Evolutionary conservation across 2,329 filamentous ascomycete genomes (phyloP).

Genomic region (Laburnicola sp.): DNA sequence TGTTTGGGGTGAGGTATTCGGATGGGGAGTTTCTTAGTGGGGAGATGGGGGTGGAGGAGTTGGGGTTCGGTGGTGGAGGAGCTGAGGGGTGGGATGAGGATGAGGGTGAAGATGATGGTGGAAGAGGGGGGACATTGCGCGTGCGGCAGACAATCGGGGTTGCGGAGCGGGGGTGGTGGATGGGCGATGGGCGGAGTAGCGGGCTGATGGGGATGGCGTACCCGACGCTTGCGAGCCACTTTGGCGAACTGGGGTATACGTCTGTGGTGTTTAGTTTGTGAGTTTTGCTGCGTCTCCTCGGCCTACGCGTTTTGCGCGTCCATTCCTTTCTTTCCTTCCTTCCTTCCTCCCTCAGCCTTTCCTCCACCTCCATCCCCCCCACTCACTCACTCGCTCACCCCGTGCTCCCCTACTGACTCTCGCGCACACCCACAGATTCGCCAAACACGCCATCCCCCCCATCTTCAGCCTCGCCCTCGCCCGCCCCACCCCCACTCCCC

Average conservation of each 20-base stretch:
- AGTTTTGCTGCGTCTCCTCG: slow-evolving; percentile 6
- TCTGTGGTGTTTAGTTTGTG: slow-evolving; percentile 30
- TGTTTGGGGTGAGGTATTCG: slow-evolving; percentile 28
- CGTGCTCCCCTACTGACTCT: no score
- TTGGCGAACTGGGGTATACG: slow-evolving; percentile 23
- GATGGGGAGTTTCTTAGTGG: slow-evolving; percentile 31
- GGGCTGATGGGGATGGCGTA: slow-evolving; percentile 38
- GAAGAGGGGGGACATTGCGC: slow-evolving; percentile 1
- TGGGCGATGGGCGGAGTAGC: slow-evolving; percentile 31
- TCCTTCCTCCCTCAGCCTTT: no score
- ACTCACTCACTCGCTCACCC: no score
- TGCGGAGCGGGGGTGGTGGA: slow-evolving; percentile 33
- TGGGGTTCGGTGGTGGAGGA: slow-evolving; percentile 23
- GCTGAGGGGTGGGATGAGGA: slow-evolving; percentile 8
- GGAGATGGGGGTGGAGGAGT: slow-evolving; percentile 24
- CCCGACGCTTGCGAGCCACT: slow-evolving; percentile 21
- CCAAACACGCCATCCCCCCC: slow-evolving; percentile 13
- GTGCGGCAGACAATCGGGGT: slow-evolving; percentile 33
- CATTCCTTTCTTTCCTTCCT: no score
- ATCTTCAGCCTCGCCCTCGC: slow-evolving; percentile 33
- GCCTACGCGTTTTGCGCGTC: no score
- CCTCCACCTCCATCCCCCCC: no score
- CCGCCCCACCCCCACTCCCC: slow-evolving; percentile 18
- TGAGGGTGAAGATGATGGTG: not conserved
- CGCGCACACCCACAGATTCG: slow-evolving; percentile 13